phyloP scores from a whole-genome alignment of 176 grass and related monocot species.

The Musa schizocarpa region DNA sequence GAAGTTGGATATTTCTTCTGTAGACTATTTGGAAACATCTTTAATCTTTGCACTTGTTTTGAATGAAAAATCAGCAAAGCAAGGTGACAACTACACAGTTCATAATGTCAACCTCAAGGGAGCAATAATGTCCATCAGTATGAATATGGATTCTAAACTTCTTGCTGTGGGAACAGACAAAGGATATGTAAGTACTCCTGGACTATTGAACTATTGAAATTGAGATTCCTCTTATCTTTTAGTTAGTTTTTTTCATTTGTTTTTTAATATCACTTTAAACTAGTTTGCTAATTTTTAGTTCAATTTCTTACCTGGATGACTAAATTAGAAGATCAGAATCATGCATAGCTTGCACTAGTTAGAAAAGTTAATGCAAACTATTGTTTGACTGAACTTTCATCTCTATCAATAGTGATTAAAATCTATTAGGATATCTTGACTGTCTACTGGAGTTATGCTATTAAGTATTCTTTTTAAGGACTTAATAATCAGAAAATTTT shows the following conservation, averaged over 20 bases:
- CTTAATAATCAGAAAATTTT: neutral
- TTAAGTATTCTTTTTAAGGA: neutral
- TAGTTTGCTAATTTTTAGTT: neutral
- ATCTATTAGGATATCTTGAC: neutral
- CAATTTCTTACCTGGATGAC: neutral
- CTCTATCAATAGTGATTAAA: neutral
- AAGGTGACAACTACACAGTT: conserved; percentile 51
- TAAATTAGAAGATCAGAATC: neutral
- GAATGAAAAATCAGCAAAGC: conserved; percentile 52
- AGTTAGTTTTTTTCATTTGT: neutral
- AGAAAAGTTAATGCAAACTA: neutral
- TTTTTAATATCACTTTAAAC: neutral
- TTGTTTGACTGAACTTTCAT: neutral
- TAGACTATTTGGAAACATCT: neutral
- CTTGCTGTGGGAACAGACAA: conserved; percentile 80
- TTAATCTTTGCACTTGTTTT: neutral
- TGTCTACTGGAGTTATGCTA: neutral
- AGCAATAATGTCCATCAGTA: conserved; percentile 40
- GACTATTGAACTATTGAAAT: neutral
- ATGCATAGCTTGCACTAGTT: neutral
- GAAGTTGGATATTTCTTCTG: neutral
- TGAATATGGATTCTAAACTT: conserved; percentile 51
- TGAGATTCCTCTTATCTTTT: neutral
- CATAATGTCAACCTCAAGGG: conserved; percentile 70
- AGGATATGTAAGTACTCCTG: conserved; percentile 65